These are phyloP conservation scores for Mucor irregularis DNA, from an alignment of 371 early-diverging fungal species.

Conservation along the genomic window DNA sequence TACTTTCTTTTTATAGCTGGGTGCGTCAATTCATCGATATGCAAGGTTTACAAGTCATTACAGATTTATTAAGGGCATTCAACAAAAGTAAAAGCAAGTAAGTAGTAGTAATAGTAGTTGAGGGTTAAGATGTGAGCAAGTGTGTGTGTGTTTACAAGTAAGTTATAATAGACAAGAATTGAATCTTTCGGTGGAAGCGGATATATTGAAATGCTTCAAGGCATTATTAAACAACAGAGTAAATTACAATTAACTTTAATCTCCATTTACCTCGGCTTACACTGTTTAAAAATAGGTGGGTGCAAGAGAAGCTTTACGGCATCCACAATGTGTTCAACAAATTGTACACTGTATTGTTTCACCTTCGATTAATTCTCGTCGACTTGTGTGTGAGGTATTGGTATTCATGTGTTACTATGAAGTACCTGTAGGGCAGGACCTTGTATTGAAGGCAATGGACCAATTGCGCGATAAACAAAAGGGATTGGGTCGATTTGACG, in stretches of 20 bases:
- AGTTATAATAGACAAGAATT: conserved; percentile 68
- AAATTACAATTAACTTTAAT: conserved; percentile 5
- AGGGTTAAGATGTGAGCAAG: no score
- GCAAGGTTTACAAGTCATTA: conserved; percentile 66
- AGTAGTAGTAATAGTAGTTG: no score
- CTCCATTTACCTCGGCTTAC: neutral
- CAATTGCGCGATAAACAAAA: conserved; percentile 53
- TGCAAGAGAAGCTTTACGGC: conserved; percentile 73
- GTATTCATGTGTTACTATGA: conserved; percentile 82
- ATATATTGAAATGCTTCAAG: conserved; percentile 80
- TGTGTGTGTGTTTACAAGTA: no score
- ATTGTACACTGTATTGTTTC: conserved; percentile 78
- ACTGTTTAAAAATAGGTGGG: conserved; percentile 61
- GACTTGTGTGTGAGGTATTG: conserved; percentile 78
- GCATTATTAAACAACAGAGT: conserved; percentile 72
- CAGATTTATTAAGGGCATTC: conserved; percentile 58
- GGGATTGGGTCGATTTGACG: conserved; percentile 73
- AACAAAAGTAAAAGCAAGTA: conserved; percentile 51
- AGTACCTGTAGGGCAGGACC: conserved; percentile 71
- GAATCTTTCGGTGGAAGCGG: conserved; percentile 71
- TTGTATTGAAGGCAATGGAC: conserved; percentile 74
- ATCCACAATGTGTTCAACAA: conserved; percentile 69
- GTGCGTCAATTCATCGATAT: conserved; percentile 72
- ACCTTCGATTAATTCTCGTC: conserved; percentile 70
- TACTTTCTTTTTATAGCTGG: conserved; percentile 38